Base-by-base conservation (phyloP, 2,329 filamentous ascomycete genomes). In the Verticillium alfalfae region DNA sequence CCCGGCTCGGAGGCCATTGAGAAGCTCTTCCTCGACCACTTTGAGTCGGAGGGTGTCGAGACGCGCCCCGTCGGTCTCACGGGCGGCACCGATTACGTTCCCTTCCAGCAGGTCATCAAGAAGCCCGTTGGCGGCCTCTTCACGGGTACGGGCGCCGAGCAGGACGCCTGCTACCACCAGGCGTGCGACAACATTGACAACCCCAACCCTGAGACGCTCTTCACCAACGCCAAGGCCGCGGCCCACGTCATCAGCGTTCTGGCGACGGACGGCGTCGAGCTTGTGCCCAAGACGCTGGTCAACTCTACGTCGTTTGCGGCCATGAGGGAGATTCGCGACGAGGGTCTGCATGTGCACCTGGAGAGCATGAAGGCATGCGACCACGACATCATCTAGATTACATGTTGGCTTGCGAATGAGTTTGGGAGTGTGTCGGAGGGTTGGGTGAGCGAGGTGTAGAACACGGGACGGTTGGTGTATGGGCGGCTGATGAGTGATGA, bases 11-110 rank as follows among this genome's bases (percentile, higher is more conserved):
- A 73, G 1, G 70, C 71, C 2, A 70, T 74, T 0, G 70, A 73
- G 8, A 63, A 73, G 15, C 67, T 76, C n/a, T 71, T 77, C 37
- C 61, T 70, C 1, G 69, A 76, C 3, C 71, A 71, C 59, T 68
- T 78, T 16, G 63, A 62, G 15, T 55, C 67, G 1, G 66, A 75
- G 63, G 73, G 76, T 12, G 68, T 76, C 15, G 63, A 72, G 16
- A 69, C 72, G 0, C 68, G 66, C 1, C 69, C 68, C 4, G 65
- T 67, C 1, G 66, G 65, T 1, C 60, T 73, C 0, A 71, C 66
- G 39, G 84, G 83, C 3, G 81, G 85, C 57, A 85, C 80, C 8
- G 86, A 89, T 68, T 88, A 88, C 65, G 83, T 81, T 13, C 80
- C 83, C 1, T 88, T 89, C 76, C 75, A 84, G 38, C 75, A 82